Base-by-base conservation (phyloP, 2,329 filamentous ascomycete genomes). In the Neonectria ditissima region DNA sequence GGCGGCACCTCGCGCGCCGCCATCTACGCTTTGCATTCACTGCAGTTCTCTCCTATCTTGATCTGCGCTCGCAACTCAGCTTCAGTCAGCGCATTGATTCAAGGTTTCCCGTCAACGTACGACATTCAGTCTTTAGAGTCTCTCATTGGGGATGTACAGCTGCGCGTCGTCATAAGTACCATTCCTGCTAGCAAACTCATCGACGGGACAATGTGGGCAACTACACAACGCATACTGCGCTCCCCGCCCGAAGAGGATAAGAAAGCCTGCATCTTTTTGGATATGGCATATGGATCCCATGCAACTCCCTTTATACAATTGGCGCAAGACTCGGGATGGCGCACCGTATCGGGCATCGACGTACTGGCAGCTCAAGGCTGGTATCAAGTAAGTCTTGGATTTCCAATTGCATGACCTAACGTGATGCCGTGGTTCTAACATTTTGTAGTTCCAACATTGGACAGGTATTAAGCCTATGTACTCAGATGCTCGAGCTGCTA, bases 251-350 rank as follows among this genome's bases (percentile, higher is more conserved):
- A 57, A 72, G 75, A 74, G 67, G 60, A 28, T 28, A 60, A 24
- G 79, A 79, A 5, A 80, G 79, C 26, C 86, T 8, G 87, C 20
- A 86, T 96, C 13, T 80, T 98, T 65, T 81, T 98, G 4, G 96
- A 99, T 79, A 97, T 99, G 94, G 95, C 96, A 2, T 99, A 99
- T 79, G 97, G 95, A 79, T 95, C 96, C 18, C 83, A 87, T 0
- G 86, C 92, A 55, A 99, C 96, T 4, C 87, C 91, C 7, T 80
- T 97, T 69, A 97, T 98, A 89, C 86, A 92, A 76, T 82, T 97
- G 75, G 95, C 94, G 3, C 85, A 89, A 71, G 87, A 91, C 69
- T 87, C 87, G 10, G 90, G 91, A 3, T 99, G 96, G 96, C 86
- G 82, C 59, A 94, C 91, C 2, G 91, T 98, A 66, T 90, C 93